phyloP scores from a whole-genome alignment of 306 rosid species.

The Cyclanthera cordifolia region DNA sequence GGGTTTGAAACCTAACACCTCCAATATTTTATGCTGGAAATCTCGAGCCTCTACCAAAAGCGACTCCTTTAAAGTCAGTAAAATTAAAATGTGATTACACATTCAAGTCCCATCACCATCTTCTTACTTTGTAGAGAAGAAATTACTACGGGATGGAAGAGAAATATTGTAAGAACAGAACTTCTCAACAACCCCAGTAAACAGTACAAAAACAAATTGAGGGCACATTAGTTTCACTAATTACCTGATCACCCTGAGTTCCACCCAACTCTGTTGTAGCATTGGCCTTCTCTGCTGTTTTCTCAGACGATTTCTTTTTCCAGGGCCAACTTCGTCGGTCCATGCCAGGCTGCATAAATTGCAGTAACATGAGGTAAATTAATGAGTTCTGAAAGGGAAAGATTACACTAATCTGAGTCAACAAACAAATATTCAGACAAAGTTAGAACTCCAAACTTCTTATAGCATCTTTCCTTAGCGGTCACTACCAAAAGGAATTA shows the following conservation, averaged over 20 bases:
- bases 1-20: too few relatives aligned
- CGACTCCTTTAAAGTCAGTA: too few relatives aligned
- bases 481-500: not conserved
- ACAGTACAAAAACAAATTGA: not conserved
- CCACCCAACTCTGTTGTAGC: constrained; percentile 37
- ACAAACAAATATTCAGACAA: not conserved
- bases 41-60: too few relatives aligned
- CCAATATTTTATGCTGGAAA: too few relatives aligned
- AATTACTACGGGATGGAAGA: not conserved
- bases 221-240: not conserved
- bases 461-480: not conserved
- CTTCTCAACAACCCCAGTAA: not conserved
- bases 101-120: not conserved
- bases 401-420: not conserved
- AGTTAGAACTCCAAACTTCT: not conserved
- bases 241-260: constrained; percentile 48
- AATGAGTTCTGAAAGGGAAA: not conserved
- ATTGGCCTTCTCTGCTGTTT: constrained; percentile 54
- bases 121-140: not conserved
- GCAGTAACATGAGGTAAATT: constrained; percentile 1
- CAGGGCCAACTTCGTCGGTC: constrained; percentile 96
- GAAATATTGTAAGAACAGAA: not conserved
- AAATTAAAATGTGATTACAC: not conserved
- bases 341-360: constrained; percentile 39
- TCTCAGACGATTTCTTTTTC: constrained; percentile 94